Base-by-base conservation (phyloP, 1,284 basidiomycete species). In the Pseudomicrostroma phylloplanum region DNA sequence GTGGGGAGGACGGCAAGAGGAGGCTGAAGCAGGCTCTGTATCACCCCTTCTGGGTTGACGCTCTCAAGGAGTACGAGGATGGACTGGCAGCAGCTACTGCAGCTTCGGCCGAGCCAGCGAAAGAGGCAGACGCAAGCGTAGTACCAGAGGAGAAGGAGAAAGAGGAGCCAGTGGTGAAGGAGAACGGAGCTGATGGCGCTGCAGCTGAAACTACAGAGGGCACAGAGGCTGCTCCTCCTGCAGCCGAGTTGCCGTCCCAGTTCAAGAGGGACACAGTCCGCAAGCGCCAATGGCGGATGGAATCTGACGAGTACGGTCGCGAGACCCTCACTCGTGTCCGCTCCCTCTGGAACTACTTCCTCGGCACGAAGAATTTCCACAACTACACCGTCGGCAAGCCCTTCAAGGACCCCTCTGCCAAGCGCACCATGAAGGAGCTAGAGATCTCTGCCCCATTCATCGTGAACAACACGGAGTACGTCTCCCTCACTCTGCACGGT, bases 361-460 rank as follows among this genome's bases (percentile, higher is more conserved):
- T 55, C 8, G 76, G 76, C 17, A 64, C 66, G 13, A 75, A 72
- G 62, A 97, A 98, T 80, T 99, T 96, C 80, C 92, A 96, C 81
- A 98, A 98, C 79, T 98, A 93, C 74, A 98, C 96, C 0, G 86
- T 97, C 59, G 89, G 88, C 9, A 87, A 90, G 62, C 89, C 90
- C 55, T 92, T 89, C 80, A 82, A 85, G 8, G 93, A 96, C 79
- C 83, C 86, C 15, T 89, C 88, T 64, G 89, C 88, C 72, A 85
- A 88, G 72, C 84, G 96, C 17, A 85, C 87, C 77, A 92, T 97
- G 87, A 73, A 73, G 61, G 15, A 56, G 51, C 55, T 73, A 15
- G 65, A 66, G 13, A 70, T 78, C 55, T 76, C 74, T 15, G 74
- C 74, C 6, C 72, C 74, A 2, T 67, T 85, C 4, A 87, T 94